Conservation (phyloP, 2,329 filamentous ascomycete species). For the Talaromyces atroroseus region DNA sequence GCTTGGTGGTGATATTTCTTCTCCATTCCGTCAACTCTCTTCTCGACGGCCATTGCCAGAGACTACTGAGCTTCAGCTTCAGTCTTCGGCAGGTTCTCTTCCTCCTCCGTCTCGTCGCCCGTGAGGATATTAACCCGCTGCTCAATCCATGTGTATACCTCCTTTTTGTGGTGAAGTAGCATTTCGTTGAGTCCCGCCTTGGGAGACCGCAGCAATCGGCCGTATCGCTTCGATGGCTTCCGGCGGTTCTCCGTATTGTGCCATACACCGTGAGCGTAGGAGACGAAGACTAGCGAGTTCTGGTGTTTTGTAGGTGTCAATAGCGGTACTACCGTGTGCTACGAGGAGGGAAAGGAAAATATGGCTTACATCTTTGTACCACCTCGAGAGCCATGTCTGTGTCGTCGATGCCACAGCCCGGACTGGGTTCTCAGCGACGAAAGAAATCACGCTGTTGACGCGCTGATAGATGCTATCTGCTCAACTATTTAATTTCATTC, state of each 20-base stretch:
- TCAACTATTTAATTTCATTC: not conserved
- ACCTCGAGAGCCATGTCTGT: conserved; percentile 60
- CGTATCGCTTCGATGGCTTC: conserved; percentile 55
- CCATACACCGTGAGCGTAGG: conserved; percentile 71
- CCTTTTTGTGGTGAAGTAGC: conserved; percentile 48
- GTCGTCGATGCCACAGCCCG: conserved; percentile 76
- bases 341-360: not conserved
- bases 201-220: conserved; percentile 45
- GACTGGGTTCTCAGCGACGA: conserved; percentile 68
- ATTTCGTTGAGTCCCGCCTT: conserved; percentile 50
- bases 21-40: no score
- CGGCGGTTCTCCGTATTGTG: conserved; percentile 53
- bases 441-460: conserved; percentile 70
- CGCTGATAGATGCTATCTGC: conserved; percentile 57
- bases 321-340: not conserved
- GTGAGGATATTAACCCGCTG: conserved; percentile 25
- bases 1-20: no score
- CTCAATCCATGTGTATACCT: conserved; percentile 46
- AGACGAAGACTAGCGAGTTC: conserved; percentile 74
- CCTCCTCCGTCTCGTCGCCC: conserved; percentile 23
- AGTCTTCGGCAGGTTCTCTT: not conserved
- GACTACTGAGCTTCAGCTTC: not conserved
- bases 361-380: conserved; percentile 65
- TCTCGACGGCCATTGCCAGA: no score
- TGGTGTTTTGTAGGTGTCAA: conserved; percentile 17